These are phyloP conservation scores for Veloporphyrellus conicus DNA, from an alignment of 1,284 basidiomycete genomes.

Conservation along the genomic window DNA sequence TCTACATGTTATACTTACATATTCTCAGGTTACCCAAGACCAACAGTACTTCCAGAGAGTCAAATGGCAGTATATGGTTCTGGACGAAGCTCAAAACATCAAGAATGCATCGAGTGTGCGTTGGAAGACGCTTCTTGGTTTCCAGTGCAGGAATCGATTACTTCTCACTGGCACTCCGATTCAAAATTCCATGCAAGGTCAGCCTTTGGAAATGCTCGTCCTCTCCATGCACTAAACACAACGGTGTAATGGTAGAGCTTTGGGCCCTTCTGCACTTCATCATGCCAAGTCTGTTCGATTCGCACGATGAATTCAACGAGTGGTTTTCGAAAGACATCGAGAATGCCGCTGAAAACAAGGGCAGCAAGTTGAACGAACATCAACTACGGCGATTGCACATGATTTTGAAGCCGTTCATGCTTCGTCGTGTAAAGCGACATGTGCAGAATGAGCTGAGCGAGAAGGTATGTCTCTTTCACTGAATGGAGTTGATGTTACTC, in stretches of 20 bases:
- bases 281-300: constrained; percentile 99
- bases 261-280: constrained; percentile 99
- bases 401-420: constrained; percentile 99
- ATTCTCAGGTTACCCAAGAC: constrained; percentile 81
- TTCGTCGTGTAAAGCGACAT: constrained; percentile 95
- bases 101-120: constrained; percentile 96
- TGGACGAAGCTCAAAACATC: constrained; percentile 99
- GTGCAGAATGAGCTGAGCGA: constrained; percentile 99
- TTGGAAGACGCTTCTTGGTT: constrained; percentile 96
- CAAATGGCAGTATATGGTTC: constrained; percentile 99
- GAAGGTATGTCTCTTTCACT: constrained; percentile 57
- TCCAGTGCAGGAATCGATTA: constrained; percentile 94
- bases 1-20: constrained; percentile 5
- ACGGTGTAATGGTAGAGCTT: constrained; percentile 65
- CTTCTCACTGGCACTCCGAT: constrained; percentile 97
- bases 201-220: constrained; percentile 18
- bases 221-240: constrained; percentile 11
- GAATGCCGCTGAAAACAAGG: constrained; percentile 88
- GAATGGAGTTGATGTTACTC: background rate
- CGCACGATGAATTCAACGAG: constrained; percentile 98
- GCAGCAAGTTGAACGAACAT: constrained; percentile 89
- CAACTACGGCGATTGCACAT: constrained; percentile 95
- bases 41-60: constrained; percentile 98
- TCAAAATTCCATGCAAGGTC: constrained; percentile 99
- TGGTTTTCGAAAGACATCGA: constrained; percentile 99